These are phyloP conservation scores for Leishmania turanica DNA, from an alignment of 208 protist genomes.

Conservation along the genomic window DNA sequence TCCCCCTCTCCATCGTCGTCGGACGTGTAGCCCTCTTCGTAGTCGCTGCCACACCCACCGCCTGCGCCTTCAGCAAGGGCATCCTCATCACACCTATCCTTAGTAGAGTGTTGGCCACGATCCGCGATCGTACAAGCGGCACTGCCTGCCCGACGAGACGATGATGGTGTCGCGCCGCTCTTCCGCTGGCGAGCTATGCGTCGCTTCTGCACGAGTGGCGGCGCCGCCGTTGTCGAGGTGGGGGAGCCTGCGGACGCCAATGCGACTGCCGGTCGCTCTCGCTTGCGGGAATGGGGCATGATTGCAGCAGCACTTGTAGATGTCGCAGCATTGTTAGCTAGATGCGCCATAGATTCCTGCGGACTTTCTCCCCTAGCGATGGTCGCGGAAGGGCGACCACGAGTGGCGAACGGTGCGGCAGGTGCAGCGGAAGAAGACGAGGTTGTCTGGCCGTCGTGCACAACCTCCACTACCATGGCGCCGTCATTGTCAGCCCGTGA, in stretches of 20 bases:
- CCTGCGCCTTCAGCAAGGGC: background rate
- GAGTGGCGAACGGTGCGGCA: background rate
- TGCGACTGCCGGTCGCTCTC: background rate
- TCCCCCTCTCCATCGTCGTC: slow-evolving; percentile 21
- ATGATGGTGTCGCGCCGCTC: background rate
- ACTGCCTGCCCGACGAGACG: background rate
- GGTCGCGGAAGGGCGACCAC: background rate
- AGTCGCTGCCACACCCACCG: background rate
- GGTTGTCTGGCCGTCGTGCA: background rate
- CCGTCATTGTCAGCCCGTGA: background rate
- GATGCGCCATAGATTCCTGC: background rate
- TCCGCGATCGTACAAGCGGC: background rate
- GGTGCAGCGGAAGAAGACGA: background rate
- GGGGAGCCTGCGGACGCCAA: background rate
- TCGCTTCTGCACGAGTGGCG: background rate
- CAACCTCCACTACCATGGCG: background rate
- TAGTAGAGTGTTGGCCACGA: background rate
- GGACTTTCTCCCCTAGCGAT: background rate
- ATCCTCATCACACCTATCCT: background rate
- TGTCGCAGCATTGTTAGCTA: background rate
- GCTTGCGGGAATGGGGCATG: background rate
- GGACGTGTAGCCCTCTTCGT: background rate
- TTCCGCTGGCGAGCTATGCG: background rate
- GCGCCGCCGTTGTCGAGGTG: background rate
- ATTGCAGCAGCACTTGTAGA: background rate